Conservation (phyloP, 352 stramenopile species). For the Lagenidium giganteum region DNA sequence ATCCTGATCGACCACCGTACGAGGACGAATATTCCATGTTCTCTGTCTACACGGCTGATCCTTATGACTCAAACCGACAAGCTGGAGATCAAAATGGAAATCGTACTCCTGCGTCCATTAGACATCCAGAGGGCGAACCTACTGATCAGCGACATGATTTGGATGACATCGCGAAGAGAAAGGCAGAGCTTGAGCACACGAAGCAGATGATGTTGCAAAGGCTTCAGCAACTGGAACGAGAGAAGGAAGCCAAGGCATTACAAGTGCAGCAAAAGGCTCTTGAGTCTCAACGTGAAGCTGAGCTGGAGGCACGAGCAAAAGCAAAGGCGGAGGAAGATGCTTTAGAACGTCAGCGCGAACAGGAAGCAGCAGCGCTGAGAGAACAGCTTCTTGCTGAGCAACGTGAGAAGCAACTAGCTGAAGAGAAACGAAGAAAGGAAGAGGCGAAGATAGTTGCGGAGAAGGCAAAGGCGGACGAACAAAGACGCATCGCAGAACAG, state of each 20-base stretch:
- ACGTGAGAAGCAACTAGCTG: slow-evolving; percentile 9
- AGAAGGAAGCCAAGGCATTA: slow-evolving; percentile 23
- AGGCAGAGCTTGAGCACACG: slow-evolving; percentile 53
- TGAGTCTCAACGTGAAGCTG: slow-evolving; percentile 6
- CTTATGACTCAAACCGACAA: slow-evolving; percentile 5
- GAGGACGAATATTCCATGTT: slow-evolving; percentile 77
- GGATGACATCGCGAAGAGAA: slow-evolving; percentile 44
- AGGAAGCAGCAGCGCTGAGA: slow-evolving; percentile 10
- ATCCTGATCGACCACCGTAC: slow-evolving; percentile 45
- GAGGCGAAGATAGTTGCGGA: background rate
- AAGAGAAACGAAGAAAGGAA: slow-evolving; percentile 11
- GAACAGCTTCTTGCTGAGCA: slow-evolving; percentile 3
- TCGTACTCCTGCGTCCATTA: background rate
- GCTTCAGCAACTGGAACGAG: slow-evolving; percentile 22
- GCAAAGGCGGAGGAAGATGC: slow-evolving; percentile 12
- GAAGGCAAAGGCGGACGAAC: background rate
- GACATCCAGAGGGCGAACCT: slow-evolving; percentile 1
- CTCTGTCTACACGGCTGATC: slow-evolving; percentile 32
- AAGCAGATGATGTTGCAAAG: slow-evolving; percentile 49
- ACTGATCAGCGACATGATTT: slow-evolving; percentile 36
- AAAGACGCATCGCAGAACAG: slow-evolving; percentile 2
- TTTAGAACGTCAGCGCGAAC: slow-evolving; percentile 6
- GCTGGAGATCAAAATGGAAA: slow-evolving; percentile 16
- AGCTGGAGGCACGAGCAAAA: slow-evolving; percentile 19
- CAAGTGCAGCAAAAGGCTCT: slow-evolving; percentile 3